Base-by-base conservation (phyloP, 306 rosid species). In the Hippophae gyantsensis region DNA sequence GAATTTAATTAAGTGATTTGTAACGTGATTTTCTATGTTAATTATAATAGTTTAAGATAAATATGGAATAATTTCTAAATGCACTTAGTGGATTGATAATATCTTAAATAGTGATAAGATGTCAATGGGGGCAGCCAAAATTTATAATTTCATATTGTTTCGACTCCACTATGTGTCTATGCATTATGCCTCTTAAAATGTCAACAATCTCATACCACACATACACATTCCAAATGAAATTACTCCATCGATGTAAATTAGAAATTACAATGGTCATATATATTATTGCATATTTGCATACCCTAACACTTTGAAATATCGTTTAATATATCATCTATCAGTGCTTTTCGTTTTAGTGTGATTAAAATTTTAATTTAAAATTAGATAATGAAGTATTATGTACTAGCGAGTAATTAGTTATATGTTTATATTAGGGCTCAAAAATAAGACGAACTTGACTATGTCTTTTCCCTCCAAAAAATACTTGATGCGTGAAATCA, bases 111-210 rank as follows among this genome's bases (percentile, higher is more conserved):
- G 51, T 69, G 79, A 81, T 74, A 69, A 64, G 79, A 78, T 79
- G 75, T 61, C 69, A 79, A 66, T 80, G 85, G 79, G 62, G 73
- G 78, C 89, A 80, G 57, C 78, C 75, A 62, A 70, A 74, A 40
- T 0, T 63, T 60, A 23, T 47, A 41, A 52, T 38, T 59, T 63
- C 25, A 1, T 57, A 14, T 55, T 56, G 60, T 64, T 62, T 72
- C 76, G 56, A 40, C 67, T 51, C 81, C 86, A 77, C 72, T 65
- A 56, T 18, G 14, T 47, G 58, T 32, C 38, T 32, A 32, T 32
- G 38, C 38, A 27, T 13, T 63, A 6, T 63, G 63, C 67, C 62
- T 63, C 73, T 42, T 60, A 4, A 13, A 56, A 56, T 70, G 81
- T 82, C 79, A 73, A 69, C 76, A 60, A 66, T 66, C 68, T 68